These are phyloP conservation scores for Raddia guianensis DNA, from an alignment of 176 grass and related monocot species.

Conservation along the genomic window DNA sequence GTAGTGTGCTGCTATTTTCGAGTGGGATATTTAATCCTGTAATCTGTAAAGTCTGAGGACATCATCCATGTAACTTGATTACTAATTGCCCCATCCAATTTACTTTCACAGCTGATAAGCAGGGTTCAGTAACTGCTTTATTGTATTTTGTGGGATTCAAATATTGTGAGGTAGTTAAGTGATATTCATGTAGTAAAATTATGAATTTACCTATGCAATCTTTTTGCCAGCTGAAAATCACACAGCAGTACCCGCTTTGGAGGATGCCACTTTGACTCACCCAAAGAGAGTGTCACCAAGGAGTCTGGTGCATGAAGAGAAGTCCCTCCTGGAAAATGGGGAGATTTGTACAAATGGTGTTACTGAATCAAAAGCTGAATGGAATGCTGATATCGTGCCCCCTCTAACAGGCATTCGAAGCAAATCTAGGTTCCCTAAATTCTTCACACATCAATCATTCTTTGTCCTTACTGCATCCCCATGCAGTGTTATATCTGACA, in stretches of 20 bases:
- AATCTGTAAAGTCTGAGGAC: not conserved
- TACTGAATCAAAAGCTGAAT: conserved; percentile 49
- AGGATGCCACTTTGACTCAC: conserved; percentile 53
- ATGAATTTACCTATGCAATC: not conserved
- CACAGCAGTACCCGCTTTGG: conserved; percentile 39
- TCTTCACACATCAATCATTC: conserved; percentile 54
- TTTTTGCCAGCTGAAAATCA: conserved; percentile 59
- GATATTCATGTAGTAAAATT: not conserved
- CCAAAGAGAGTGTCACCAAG: conserved; percentile 50
- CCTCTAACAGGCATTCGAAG: conserved; percentile 53
- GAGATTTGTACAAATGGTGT: conserved; percentile 61
- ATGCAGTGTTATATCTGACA: conserved; percentile 62
- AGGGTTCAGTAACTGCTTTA: not conserved
- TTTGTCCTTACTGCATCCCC: conserved; percentile 61
- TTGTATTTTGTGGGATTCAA: not conserved
- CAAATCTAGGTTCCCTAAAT: conserved; percentile 90
- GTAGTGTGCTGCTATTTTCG: not conserved
- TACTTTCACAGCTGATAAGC: not conserved
- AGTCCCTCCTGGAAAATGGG: conserved; percentile 65
- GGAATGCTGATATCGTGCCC: conserved; percentile 44
- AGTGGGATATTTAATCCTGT: not conserved
- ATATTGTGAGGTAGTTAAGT: not conserved
- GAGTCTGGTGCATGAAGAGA: conserved; percentile 51
- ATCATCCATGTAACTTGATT: conserved; percentile 9
- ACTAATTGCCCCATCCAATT: not conserved